phyloP scores from a whole-genome alignment of 805 yeast genomes.

The Ogataea paraovalis region DNA sequence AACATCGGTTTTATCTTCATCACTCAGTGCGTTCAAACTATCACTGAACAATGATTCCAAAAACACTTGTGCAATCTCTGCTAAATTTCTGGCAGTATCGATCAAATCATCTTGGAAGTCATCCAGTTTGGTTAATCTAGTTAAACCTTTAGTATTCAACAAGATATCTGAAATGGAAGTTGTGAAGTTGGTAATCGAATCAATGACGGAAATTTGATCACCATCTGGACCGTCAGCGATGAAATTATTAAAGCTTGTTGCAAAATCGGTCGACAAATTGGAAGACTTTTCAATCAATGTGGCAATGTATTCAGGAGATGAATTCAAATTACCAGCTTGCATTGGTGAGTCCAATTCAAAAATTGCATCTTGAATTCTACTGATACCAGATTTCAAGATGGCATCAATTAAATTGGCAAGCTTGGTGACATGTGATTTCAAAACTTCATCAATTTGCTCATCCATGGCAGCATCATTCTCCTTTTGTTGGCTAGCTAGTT shows the following conservation, averaged over 20 bases:
- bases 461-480: constrained; percentile 51
- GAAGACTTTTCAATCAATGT: constrained; percentile 70
- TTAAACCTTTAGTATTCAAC: constrained; percentile 66
- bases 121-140: constrained; percentile 48
- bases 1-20: constrained; percentile 68
- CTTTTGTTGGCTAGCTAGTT: constrained; percentile 46
- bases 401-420: constrained; percentile 61
- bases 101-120: constrained; percentile 49
- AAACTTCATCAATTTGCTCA: constrained; percentile 54
- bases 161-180: constrained; percentile 59
- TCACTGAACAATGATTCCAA: constrained; percentile 57
- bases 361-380: constrained; percentile 66
- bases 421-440: constrained; percentile 45
- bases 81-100: constrained; percentile 49
- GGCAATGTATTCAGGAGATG: constrained; percentile 65
- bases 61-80: constrained; percentile 57
- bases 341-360: constrained; percentile 73
- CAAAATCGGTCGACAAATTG: constrained; percentile 71
- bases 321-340: constrained; percentile 76
- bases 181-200: constrained; percentile 59
- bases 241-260: constrained; percentile 68
- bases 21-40: constrained; percentile 42
- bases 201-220: constrained; percentile 60
- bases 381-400: constrained; percentile 62
- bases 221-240: constrained; percentile 72